Base-by-base conservation (phyloP, 2,329 filamentous ascomycete genomes). In the Coniochaeta sp. region DNA sequence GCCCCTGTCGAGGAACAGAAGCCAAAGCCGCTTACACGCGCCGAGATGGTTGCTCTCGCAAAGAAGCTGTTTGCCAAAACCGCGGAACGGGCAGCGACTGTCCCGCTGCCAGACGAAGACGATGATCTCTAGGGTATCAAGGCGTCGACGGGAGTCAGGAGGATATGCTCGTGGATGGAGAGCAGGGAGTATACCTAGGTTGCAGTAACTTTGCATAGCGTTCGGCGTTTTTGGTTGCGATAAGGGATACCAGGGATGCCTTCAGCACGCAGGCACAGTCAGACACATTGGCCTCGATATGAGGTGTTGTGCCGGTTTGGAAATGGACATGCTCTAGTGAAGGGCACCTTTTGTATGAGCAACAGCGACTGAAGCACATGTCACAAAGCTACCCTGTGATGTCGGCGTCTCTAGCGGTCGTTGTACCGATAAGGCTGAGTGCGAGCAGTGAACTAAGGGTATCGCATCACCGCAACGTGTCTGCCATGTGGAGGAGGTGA, bases 151-250 rank as follows among this genome's bases (percentile, higher is more conserved):
- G 12, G 34, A 12, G 8, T 36, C n/a, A n/a, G n/a, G n/a, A 36
- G 7, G 14, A 36, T n/a, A 30, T 22, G 42, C 9, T 40, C 8
- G 7, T 36, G 34, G 34, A 36, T 12, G 34, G 34, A 36, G 34
- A 36, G 42, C 42, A 47, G 42, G 19, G 10, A 24, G 52, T 12
- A n/a, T n/a, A n/a, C n/a, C n/a, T n/a, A 36, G 34, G 9, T 14
- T 36, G 34, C 5, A 12, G 3, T 3, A 6, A 36, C 34, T 40
- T 62, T 59, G 65, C 69, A 70, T 68, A 70, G 69, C 69, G 67
- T 65, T 65, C 36, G 69, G 69, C 64, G 69, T 70, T 69, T 30
- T 40, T 44, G 57, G 34, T 59, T 60, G n/a, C n/a, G 7, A 36
- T 32, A 16, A 32, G n/a, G 47, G 47, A 57, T 61, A 61, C 56